Evolutionary conservation across 139 green algal species (phyloP).

Genomic region (Chlorella sp.): DNA sequence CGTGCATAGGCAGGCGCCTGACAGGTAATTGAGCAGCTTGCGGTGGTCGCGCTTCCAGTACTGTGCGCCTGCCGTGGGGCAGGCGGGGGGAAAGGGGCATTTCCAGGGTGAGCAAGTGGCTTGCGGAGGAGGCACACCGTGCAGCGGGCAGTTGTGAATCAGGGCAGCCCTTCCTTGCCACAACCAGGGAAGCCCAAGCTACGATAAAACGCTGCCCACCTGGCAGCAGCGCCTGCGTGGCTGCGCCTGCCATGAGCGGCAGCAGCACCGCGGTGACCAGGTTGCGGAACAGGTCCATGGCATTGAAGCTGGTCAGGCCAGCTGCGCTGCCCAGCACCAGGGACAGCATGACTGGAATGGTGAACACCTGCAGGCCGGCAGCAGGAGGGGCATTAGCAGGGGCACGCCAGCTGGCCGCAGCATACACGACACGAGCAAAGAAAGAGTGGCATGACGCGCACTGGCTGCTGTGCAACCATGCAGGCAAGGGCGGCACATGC

Average conservation of each 20-base stretch:
- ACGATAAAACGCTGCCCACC: conserved; percentile 28
- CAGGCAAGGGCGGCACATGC: too few relatives aligned
- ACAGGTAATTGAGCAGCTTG: conserved; percentile 57
- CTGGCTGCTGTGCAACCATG: too few relatives aligned
- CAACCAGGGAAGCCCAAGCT: too few relatives aligned
- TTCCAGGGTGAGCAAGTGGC: neutral
- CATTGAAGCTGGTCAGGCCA: conserved; percentile 37
- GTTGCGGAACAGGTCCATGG: conserved; percentile 61
- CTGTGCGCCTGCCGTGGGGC: conserved; percentile 47
- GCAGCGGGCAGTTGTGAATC: too few relatives aligned
- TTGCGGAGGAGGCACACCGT: neutral
- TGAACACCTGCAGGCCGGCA: conserved; percentile 57
- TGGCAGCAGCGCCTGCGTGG: conserved; percentile 43
- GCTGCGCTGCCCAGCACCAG: conserved; percentile 53
- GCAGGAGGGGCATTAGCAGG: neutral
- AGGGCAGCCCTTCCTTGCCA: too few relatives aligned
- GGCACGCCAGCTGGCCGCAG: neutral
- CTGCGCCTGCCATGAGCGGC: conserved; percentile 64
- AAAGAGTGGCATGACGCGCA: too few relatives aligned
- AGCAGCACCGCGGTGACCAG: conserved; percentile 77
- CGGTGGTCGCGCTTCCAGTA: conserved; percentile 47
- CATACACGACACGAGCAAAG: neutral
- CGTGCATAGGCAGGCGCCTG: conserved; percentile 61
- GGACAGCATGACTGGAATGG: conserved; percentile 72
- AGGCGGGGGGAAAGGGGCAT: neutral